Evolutionary conservation across 2,329 filamentous ascomycete genomes (phyloP), one percentile per base, ranked within the genome.

Genomic region (Alternaria incomplexa): DNA sequence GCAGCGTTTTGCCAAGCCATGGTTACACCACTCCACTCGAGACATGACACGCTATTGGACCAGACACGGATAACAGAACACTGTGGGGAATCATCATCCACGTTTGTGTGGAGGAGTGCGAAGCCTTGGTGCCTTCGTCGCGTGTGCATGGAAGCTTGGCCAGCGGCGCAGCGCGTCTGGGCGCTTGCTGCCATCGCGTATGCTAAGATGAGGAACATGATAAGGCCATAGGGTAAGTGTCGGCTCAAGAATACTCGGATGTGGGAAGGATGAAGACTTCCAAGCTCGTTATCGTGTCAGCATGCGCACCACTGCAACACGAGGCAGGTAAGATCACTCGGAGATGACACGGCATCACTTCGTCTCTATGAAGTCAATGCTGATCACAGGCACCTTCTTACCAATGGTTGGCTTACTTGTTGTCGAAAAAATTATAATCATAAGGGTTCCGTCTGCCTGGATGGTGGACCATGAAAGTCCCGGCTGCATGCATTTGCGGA

Each of bases 51-150:
- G 12, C 44, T 6, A 63, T 66, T 71, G 63, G 56, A 43, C 30
- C 4, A 5, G 13, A 10, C 17, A 17, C 8, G n/a, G n/a, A 26
- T n/a, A 15, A 48, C 3, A 22, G 32, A 50, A 40, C 9, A 12
- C 11, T 54, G 54, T 59, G 32, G 59, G 45, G 60, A 32, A 61
- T 20, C 15, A 32, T 43, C 17, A 22, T 25, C 10, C 46, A 23
- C 43, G n/a, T 61, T 67, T 61, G 50, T 53, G 64, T 48, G 62
- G 62, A 57, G 66, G 57, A 65, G 56, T 48, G 61, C 48, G 36
- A 63, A 26, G 58, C 36, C 64, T 65, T 60, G 63, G 60, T 52
- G 22, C 50, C 66, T 40, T 66, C 60, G 62, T 69, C 51, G 63
- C 40, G 59, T 62, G 46, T 64, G 59, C 56, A 28, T 56, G 28